phyloP scores from a whole-genome alignment of 2,329 filamentous ascomycete species.

The Diaporthe citrichinensis region DNA sequence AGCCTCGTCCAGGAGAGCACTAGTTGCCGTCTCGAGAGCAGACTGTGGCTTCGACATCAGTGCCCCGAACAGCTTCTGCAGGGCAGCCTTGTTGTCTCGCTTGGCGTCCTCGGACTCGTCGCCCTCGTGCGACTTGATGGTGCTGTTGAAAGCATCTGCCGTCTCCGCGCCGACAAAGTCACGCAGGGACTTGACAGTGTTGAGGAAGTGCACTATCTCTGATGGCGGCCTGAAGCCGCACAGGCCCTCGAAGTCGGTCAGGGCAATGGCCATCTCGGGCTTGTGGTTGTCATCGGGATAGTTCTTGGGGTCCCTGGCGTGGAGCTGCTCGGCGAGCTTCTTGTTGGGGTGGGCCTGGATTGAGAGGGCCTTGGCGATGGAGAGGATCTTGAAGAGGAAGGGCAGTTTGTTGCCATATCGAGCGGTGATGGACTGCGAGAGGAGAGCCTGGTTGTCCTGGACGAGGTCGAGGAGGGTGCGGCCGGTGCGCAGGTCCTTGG shows the following conservation, averaged over 20 bases:
- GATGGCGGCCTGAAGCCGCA: slow-evolving; percentile 92
- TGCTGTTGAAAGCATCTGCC: slow-evolving; percentile 69
- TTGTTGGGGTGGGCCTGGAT: slow-evolving; percentile 99
- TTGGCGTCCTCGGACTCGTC: slow-evolving; percentile 53
- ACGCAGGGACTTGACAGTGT: slow-evolving; percentile 69
- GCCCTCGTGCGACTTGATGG: slow-evolving; percentile 60
- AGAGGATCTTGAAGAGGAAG: slow-evolving; percentile 98
- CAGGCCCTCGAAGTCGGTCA: slow-evolving; percentile 95
- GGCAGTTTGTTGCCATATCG: slow-evolving; percentile 88
- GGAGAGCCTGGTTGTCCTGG: slow-evolving; percentile 85
- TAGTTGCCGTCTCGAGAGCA: slow-evolving; percentile 73
- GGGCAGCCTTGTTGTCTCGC: slow-evolving; percentile 79
- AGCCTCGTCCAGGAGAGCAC: slow-evolving; percentile 80
- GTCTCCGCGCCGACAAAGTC: slow-evolving; percentile 76
- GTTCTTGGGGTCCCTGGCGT: slow-evolving; percentile 86
- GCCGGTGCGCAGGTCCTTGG: slow-evolving; percentile 87
- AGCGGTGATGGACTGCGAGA: slow-evolving; percentile 80
- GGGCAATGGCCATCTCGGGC: slow-evolving; percentile 98
- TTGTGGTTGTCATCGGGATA: slow-evolving; percentile 99
- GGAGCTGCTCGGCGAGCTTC: slow-evolving; percentile 90
- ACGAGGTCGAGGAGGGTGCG: slow-evolving; percentile 90
- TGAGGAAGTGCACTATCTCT: slow-evolving; percentile 89
- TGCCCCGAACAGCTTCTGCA: slow-evolving; percentile 81
- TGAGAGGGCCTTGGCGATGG: slow-evolving; percentile 94
- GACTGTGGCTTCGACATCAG: slow-evolving; percentile 84